Percentiles rank a stretch among this genome's conserved stretches.
Conservation (phyloP, 2,329 filamentous ascomycete genomes). For the Trichoderma simmonsii region DNA sequence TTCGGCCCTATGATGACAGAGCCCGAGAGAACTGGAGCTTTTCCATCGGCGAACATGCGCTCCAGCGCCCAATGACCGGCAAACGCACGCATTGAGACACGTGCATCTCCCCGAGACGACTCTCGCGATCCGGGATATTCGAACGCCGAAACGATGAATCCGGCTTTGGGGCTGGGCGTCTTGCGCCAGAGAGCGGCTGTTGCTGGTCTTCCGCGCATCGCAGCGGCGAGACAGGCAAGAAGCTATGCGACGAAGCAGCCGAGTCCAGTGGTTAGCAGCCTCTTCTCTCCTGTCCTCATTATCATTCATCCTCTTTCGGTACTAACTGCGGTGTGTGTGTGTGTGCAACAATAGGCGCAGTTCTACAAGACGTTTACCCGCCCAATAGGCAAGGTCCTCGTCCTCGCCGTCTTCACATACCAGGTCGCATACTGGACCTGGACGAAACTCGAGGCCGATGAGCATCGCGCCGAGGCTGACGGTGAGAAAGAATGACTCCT, state of each 20-base stretch:
- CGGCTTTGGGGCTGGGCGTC: not conserved
- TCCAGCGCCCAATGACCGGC: not conserved
- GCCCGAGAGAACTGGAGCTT: not conserved
- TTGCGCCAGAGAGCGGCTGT: not conserved
- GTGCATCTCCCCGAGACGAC: not conserved
- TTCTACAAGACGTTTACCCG: conserved; percentile 76
- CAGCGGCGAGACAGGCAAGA: not conserved
- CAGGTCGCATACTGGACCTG: conserved; percentile 74
- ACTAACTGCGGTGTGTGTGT: not conserved
- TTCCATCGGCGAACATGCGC: not conserved
- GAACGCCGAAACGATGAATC: not conserved
- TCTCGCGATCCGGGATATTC: not conserved
- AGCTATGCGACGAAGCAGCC: conserved; percentile 30
- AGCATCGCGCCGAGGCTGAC: conserved; percentile 58
- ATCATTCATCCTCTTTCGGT: not conserved
- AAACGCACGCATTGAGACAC: not conserved
- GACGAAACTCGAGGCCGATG: conserved; percentile 70
- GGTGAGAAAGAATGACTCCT: conserved; percentile 40
- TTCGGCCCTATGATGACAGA: not conserved
- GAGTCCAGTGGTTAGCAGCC: conserved; percentile 28
- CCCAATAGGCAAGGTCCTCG: conserved; percentile 69
- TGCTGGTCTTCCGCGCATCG: not conserved
- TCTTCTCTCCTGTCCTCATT: too few relatives aligned
- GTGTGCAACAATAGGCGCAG: conserved; percentile 43
- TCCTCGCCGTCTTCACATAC: conserved; percentile 74